Percentiles rank a stretch among this genome's conserved stretches.
Evolutionary conservation across 352 stramenopile species (phyloP).

Genomic region (Phytophthora citricola): DNA sequence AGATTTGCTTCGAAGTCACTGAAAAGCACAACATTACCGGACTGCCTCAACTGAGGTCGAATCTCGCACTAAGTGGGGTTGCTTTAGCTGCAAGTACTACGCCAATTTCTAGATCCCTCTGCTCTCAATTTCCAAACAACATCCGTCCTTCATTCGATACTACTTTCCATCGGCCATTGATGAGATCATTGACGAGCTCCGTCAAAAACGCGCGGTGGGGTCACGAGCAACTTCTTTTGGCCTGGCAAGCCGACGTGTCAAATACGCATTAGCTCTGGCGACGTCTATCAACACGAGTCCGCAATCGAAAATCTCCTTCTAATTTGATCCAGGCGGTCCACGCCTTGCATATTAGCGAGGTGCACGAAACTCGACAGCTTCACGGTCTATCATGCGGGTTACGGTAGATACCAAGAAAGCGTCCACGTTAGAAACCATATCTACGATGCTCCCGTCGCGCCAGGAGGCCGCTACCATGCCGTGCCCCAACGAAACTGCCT

Average conservation of each 20-base stretch:
- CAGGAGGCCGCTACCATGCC: conserved; percentile 27
- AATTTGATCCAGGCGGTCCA: conserved; percentile 7
- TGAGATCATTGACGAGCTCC: neutral
- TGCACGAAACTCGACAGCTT: neutral
- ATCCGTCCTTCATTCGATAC: neutral
- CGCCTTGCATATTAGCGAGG: conserved; percentile 4
- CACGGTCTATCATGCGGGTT: conserved; percentile 8
- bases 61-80: neutral
- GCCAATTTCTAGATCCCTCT: neutral
- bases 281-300: conserved; percentile 7
- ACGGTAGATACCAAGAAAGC: conserved; percentile 25
- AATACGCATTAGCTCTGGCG: neutral
- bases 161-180: neutral
- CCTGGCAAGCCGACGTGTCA: neutral
- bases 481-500: conserved; percentile 17
- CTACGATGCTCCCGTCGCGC: conserved; percentile 34
- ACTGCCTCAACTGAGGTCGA: neutral
- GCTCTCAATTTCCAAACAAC: neutral
- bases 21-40: neutral
- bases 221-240: neutral
- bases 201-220: neutral
- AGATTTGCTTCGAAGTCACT: conserved; percentile 3
- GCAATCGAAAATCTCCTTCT: neutral
- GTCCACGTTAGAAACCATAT: conserved; percentile 31
- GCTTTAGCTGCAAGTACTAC: neutral